phyloP scores from a whole-genome alignment of 2,329 filamentous ascomycete genomes.

The Calonectria leucothoes region DNA sequence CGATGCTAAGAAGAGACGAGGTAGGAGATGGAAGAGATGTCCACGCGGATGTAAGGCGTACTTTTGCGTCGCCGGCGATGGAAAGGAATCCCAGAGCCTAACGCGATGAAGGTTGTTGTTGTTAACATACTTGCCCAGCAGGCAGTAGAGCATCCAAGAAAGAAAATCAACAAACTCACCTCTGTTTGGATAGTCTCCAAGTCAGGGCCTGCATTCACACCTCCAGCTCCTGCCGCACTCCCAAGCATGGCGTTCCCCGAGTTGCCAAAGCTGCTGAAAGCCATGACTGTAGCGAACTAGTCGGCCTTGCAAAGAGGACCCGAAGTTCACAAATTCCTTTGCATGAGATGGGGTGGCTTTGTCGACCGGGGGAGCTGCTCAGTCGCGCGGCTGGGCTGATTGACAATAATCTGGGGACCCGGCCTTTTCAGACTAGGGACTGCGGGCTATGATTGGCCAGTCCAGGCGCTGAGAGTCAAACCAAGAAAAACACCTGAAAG shows the following conservation, averaged over 20 bases:
- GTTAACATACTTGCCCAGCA: conserved; percentile 29
- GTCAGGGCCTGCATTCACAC: conserved; percentile 66
- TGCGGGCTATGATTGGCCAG: conserved; percentile 36
- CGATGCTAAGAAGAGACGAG: conserved; percentile 86
- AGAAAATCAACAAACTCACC: conserved; percentile 58
- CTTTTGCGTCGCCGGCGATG: conserved; percentile 82
- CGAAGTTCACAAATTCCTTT: conserved; percentile 44
- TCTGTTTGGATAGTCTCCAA: conserved; percentile 86
- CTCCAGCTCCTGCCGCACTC: conserved; percentile 52
- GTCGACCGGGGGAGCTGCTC: conserved; percentile 34
- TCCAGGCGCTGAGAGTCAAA: conserved; percentile 18
- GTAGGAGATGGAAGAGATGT: conserved; percentile 79
- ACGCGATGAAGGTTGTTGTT: conserved; percentile 35
- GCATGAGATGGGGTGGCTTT: conserved; percentile 36
- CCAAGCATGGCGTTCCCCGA: conserved; percentile 57
- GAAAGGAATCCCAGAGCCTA: conserved; percentile 84
- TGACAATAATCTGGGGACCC: conserved; percentile 38
- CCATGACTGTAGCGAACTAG: conserved; percentile 64
- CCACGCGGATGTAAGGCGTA: conserved; percentile 86
- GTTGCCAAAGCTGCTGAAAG: conserved; percentile 69
- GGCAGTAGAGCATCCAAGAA: neutral
- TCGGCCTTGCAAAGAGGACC: conserved; percentile 43
- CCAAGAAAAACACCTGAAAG: conserved; percentile 8
- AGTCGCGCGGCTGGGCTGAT: conserved; percentile 28
- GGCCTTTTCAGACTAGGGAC: conserved; percentile 20